Evolutionary conservation across 164 flowering plant genomes (phyloP), one percentile per base, ranked within the genome.

Genomic region (Paratinospora sagittata): DNA sequence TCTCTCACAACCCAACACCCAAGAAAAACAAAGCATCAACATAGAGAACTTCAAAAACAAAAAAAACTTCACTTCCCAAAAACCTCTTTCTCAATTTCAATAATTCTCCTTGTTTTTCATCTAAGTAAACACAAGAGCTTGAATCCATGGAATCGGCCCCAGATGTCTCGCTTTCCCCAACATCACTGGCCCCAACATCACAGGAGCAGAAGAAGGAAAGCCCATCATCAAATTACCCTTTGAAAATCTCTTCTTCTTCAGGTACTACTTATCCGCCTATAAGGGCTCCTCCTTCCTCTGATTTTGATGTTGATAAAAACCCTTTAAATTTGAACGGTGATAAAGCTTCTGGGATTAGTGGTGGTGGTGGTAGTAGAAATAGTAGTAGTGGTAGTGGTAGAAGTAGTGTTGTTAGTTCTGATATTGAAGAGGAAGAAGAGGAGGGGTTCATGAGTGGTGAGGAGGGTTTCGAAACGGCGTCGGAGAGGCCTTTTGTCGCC

Each of bases 401-500:
- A 64, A 69, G 55, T 69, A 49, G 58, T 65, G 74, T 61, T 66
- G 57, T 69, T 78, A 72, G 70, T 74, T 74, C 47, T 23, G 19
- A 12, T 14, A 84, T 67, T 34, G 71, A 76, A 8, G 70, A 47
- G 55, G 85, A 69, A 39, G 71, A 76, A 8, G 70, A 37, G 8
- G 86, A 81, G 36, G 85, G 84, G 41, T 84, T 84, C 71, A 57
- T 78, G 77, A 87, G 90, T 75, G 90, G 88, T 12, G 86, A 78
- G 13, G 90, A 88, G 73, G 93, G 79, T n/a, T 87, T 92, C 70
- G 96, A 80, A 27, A 69, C 81, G 23, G 86, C 83, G 8, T 68
- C 81, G 27, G 88, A 85, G 73, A 78, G 80, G 81, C 80, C 83
- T 10, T 69, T 80, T 78, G 55, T 78, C 13, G 79, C 70, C 1